These are phyloP conservation scores for Penicillium italicum DNA, from an alignment of 2,329 filamentous ascomycete genomes.

Conservation along the genomic window DNA sequence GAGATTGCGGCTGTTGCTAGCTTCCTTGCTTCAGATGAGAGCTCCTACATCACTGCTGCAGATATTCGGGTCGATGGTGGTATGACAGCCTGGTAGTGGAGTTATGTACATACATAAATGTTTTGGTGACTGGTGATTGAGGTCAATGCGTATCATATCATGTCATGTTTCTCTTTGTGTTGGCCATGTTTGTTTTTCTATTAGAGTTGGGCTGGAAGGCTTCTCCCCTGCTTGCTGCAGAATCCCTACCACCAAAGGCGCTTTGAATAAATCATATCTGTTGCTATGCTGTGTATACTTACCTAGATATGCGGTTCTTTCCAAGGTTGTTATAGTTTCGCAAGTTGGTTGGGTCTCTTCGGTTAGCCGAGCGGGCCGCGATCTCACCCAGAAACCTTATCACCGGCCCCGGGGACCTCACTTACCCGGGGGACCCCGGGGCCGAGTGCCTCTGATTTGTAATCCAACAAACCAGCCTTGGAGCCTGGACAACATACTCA, in stretches of 20 bases:
- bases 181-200: neutral
- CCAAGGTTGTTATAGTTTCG: too few species aligned
- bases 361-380: conserved; percentile 22
- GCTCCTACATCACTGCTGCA: neutral
- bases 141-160: neutral
- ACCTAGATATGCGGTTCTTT: neutral
- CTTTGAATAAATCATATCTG: neutral
- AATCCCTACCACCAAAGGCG: neutral
- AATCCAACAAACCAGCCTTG: neutral
- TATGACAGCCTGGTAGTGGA: neutral
- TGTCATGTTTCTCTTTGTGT: neutral
- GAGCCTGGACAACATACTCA: neutral
- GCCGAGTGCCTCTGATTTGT: neutral
- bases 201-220: neutral
- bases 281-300: neutral
- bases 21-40: conserved; percentile 7
- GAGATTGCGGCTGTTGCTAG: conserved; percentile 1
- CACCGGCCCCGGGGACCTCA: too few species aligned
- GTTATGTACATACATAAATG: neutral
- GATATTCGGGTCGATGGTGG: conserved; percentile 7
- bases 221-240: neutral
- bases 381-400: conserved; percentile 19
- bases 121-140: neutral
- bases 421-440: too few species aligned
- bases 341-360: neutral